Evolutionary conservation across 116 monocot genomes (phyloP), one percentile per base, ranked within the genome.

Genomic region (Iris pallida): DNA sequence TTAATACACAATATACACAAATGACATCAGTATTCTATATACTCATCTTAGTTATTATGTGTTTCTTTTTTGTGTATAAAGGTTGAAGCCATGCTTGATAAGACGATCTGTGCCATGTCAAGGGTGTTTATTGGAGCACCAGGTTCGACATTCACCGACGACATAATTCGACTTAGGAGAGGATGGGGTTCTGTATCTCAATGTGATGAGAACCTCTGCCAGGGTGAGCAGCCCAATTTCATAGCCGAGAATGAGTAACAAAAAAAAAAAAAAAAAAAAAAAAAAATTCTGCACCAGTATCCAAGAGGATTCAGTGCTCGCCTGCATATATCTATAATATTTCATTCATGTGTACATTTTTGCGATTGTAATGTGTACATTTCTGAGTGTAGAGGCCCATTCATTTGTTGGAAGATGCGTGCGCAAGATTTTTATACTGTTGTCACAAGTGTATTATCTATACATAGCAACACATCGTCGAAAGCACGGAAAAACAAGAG

Each of bases 31-130:
- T 30, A 30, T 30, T 30, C 30, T 30, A 30, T 30, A 1, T 1
- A 30, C 30, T 13, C 10, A 44, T 59, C 66, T 19, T 6, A 14
- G 2, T 61, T 68, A 4, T 42, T 30, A 14, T 47, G n/a, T 63
- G 3, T n/a, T 18, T 11, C 16, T 42, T 46, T 57, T 64, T 61
- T 66, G 6, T 55, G 13, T 17, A 12, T 68, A 4, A 52, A 90
- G 91, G 92, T 90, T 53, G 97, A 97, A 57, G 97, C 97, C 9
- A 97, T 97, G 92, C 77, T 97, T 56, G 97, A 97, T 47, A 97
- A 97, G 61, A 90, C 97, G 7, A 97, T 97, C n/a, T 89, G 85
- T 53, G 92, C 96, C 7, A 61, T 87, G 80, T 80, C 94, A 6
- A 90, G 70, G 9, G 92, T 97, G 57, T 97, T 97, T 65, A 83